Evolutionary conservation across 140 eudicot genomes (phyloP), one percentile per base, ranked within the genome.

Genomic region (Bidens hawaiensis): DNA sequence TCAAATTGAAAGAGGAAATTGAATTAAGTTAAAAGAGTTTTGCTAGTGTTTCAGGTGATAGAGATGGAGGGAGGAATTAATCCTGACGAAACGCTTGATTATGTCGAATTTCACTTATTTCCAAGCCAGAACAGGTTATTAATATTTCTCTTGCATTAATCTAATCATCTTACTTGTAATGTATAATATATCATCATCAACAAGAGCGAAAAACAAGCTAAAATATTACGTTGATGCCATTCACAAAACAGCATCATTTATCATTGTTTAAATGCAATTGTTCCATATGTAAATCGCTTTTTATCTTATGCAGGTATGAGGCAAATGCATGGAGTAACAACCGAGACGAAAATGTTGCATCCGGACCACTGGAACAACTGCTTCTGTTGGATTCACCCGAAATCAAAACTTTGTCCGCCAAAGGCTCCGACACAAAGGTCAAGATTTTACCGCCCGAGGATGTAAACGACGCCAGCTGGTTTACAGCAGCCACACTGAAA

Each of bases 71-170:
- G 77, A 52, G 85, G 62, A 53, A 78, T 67, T 40, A 78, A 51
- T 71, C 70, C 75, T 27, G 76, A 75, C 65, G 77, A 63, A 52
- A 64, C 48, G 6, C 89, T 84, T 43, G 88, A 85, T 73, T 78
- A 67, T 73, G 72, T 83, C 36, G 86, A 85, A 54, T 82, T 88
- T 47, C 84, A 78, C 43, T 45, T 78, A 43, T 73, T 75, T 68
- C 87, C 88, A 0, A 64, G 67, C 79, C 85, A 80, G 54, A 85
- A 85, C 78, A 88, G 96, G 96, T 88, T 68, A 68, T 34, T 48
- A 34, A 38, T 55, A 60, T n/a, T 51, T 18, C 54, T 5, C 30
- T 22, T 19, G 56, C 15, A 7, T 49, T 4, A 15, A 49, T 19
- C 16, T 21, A 19, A 49, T 49, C 27, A 49, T 21, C 56, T 49